These are phyloP conservation scores for Trichosporon coremiiforme DNA, from an alignment of 1,284 basidiomycete species.

Conservation along the genomic window DNA sequence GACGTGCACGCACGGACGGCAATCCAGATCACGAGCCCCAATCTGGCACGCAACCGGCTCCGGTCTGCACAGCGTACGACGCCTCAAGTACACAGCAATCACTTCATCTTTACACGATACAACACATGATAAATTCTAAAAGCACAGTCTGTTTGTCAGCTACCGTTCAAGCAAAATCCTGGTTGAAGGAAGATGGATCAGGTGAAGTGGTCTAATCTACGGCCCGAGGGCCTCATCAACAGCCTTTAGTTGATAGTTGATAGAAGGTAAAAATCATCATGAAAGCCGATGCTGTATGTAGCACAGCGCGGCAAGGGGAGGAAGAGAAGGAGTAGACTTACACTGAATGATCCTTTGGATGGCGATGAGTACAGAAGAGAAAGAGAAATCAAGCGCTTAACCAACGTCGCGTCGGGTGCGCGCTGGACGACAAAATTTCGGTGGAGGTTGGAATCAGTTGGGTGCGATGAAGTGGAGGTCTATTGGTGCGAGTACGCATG, in stretches of 20 bases:
- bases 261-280: slow-evolving; percentile 19
- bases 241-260: slow-evolving; percentile 20
- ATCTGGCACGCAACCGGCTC: neutral
- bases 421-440: slow-evolving; percentile 1
- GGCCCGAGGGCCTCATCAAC: slow-evolving; percentile 14
- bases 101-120: neutral
- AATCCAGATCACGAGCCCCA: neutral
- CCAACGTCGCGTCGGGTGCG: too few species aligned
- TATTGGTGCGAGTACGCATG: neutral
- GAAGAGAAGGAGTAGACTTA: neutral
- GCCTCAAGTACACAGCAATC: neutral
- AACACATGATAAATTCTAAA: neutral
- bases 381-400: neutral
- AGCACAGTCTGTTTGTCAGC: neutral
- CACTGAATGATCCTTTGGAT: neutral
- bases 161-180: neutral
- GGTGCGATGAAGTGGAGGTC: neutral
- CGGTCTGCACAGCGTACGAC: too few species aligned
- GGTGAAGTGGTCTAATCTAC: slow-evolving; percentile 15
- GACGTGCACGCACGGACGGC: too few species aligned
- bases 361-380: slow-evolving; percentile 3
- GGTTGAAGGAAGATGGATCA: neutral
- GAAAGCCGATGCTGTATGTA: neutral
- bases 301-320: neutral
- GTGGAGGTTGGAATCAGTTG: neutral